Evolutionary conservation across 164 flowering plant species (phyloP).

Genomic region (Buxus sempervirens): DNA sequence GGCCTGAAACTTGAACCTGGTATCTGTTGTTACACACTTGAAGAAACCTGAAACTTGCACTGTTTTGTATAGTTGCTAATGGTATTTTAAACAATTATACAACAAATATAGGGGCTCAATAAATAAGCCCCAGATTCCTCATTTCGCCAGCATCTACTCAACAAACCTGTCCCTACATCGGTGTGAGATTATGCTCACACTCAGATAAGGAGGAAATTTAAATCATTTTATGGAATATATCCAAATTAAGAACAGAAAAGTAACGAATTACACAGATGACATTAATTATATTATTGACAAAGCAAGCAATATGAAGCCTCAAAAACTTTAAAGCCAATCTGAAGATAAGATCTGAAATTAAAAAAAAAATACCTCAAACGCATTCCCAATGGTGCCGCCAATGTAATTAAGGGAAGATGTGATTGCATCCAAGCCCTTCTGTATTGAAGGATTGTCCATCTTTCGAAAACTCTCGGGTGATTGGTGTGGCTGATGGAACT

Average conservation of each 20-base stretch:
- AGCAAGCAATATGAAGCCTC: not conserved
- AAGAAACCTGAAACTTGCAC: not conserved
- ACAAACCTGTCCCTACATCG: not conserved
- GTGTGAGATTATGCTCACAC: not conserved
- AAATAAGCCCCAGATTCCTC: not conserved
- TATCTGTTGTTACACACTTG: not conserved
- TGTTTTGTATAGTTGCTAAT: not conserved
- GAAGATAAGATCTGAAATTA: not conserved
- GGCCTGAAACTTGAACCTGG: not conserved
- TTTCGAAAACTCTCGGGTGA: constrained; percentile 39
- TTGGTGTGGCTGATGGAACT: constrained; percentile 38
- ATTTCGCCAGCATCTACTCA: not conserved
- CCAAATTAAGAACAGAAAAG: not conserved
- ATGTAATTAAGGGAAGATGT: constrained; percentile 76
- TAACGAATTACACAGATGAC: not conserved
- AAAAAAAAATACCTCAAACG: constrained; percentile 62
- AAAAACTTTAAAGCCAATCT: not conserved
- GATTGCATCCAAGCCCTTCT: constrained; percentile 65
- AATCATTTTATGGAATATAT: too few relatives aligned
- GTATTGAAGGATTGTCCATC: constrained; percentile 53
- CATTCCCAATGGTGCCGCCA: constrained; percentile 77
- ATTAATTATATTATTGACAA: not conserved
- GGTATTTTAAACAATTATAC: not conserved
- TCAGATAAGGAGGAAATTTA: too few relatives aligned
- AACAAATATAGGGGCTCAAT: not conserved